Base-by-base conservation (phyloP, 2,329 filamentous ascomycete species). In the Colletotrichum sp. region DNA sequence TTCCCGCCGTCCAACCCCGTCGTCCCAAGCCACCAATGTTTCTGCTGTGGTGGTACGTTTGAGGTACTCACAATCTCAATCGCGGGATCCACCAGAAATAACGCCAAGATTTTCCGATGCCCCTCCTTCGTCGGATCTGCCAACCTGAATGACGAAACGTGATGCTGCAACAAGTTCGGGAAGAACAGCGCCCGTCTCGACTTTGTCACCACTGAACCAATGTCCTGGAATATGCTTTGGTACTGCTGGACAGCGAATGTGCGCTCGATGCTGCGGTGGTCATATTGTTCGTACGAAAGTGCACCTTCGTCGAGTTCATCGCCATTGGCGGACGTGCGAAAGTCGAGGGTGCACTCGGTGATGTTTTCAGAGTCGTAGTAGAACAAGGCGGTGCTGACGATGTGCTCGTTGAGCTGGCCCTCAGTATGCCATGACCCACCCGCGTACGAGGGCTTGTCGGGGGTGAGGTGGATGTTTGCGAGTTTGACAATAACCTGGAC, bases 401-500 rank as follows among this genome's bases (percentile, higher is more conserved):
- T 93, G 77, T 89, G 89, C 81, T 94, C 92, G 79, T 94, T 94
- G 16, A 87, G 78, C 76, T 85, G 84, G 19, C 90, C 90, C 77
- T 92, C 90, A 4, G 90, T 79, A 77, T 92, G 90, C 88, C 90
- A 92, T 2, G 82, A 83, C 1, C 90, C 90, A 19, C 88, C 89
- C 0, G 83, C 81, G 77, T 91, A 93, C 0, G 80, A 79, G 0
- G 92, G 89, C 3, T 90, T 87, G 22, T 90, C 89, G 0, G 92
- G 92, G 0, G 88, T 90, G 1, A 94, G 85, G 32, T 92, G 86
- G 57, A 93, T 90, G 64, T 89, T 91, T n/a, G 90, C 87, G 13
- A 94, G 83, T 81, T 93, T 93, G 70, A 93, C 88, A 71, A 93
- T 91, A 55, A 94, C 85, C 74, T 94, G 93, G 0, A 93, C 19